A percentile compares a stretch with the other conserved stretches of the same genome.
phyloP scores from a whole-genome alignment of 129 eudicot genomes.

The Chrysanthemum lavandulifolium region DNA sequence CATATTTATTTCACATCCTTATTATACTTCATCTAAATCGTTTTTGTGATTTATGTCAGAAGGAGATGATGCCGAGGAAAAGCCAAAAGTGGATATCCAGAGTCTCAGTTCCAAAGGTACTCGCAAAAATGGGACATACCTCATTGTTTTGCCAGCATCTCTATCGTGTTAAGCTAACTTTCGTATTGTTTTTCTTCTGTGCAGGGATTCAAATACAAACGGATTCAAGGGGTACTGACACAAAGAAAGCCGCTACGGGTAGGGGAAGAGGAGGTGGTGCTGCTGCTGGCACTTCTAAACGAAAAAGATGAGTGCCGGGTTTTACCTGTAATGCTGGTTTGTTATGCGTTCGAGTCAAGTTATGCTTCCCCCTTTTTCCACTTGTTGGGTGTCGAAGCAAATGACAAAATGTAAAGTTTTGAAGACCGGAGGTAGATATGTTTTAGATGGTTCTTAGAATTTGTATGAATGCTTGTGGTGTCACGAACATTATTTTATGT shows the following conservation, averaged over 20 bases:
- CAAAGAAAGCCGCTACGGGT: constrained; percentile 63
- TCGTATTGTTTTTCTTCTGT: not conserved
- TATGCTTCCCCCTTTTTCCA: constrained; percentile 1
- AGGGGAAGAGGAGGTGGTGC: constrained; percentile 70
- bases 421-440: constrained; percentile 15
- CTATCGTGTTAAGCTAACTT: not conserved
- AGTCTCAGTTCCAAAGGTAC: constrained; percentile 74
- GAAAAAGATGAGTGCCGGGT: constrained; percentile 53
- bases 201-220: constrained; percentile 71
- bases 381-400: constrained; percentile 19
- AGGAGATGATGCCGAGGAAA: constrained; percentile 54
- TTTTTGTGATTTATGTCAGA: constrained; percentile 39
- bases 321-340: constrained; percentile 1
- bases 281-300: constrained; percentile 57
- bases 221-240: constrained; percentile 64
- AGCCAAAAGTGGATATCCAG: constrained; percentile 62
- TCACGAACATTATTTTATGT: not conserved
- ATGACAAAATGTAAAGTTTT: constrained; percentile 32
- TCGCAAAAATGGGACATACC: not conserved
- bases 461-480: constrained; percentile 12
- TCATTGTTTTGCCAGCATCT: not conserved
- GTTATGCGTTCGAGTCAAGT: not conserved
- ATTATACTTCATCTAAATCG: not conserved
- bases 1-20: too few species aligned
- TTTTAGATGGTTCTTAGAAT: constrained; percentile 4